Base-by-base conservation (phyloP, 1,284 basidiomycete genomes). In the Coniferiporia sulphurascens region DNA sequence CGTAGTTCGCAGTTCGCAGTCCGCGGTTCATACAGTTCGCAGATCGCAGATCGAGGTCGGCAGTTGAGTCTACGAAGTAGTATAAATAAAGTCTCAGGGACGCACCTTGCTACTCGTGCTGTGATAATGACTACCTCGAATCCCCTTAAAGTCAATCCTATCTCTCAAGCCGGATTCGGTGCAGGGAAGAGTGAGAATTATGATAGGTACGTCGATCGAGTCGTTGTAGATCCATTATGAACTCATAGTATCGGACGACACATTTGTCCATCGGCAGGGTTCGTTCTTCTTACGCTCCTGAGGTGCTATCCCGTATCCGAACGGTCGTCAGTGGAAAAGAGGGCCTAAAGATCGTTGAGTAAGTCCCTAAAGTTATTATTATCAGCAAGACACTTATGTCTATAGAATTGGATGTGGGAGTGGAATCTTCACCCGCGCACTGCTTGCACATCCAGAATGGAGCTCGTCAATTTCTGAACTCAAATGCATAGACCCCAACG, bases 361-460 rank as follows among this genome's bases (percentile, higher is more conserved):
- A 57, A 57, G 67, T 49, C n/a, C 41, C 2, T 12, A 43, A 43
- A 43, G 12, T n/a, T 43, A n/a, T 7, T 43, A 13, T 3, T 12
- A n/a, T n/a, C 8, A n/a, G 3, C 10, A 7, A n/a, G n/a, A 13
- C 41, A 43, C 10, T 3, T 13, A n/a, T 38, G 54, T 10, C 51
- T 22, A 65, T n/a, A 87, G 86, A 66, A 74, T 89, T 48, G 85
- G 89, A 34, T 72, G 84, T 43, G 90, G 90, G 35, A 90, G 89
- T 3, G 90, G 89, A 3, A 81, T 92, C 51, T 92, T 91, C 70
- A 91, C 90, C 19, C 81, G 89, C 15, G 86, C 87, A 1, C 70
- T 92, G 19, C 74, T 92, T 45, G 78, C 80, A 3, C 80, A 88
- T 70, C 75, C 81, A 7, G 77, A 78, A 46, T 86, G 81, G 78